Percentiles rank a stretch among this genome's conserved stretches.
phyloP scores from a whole-genome alignment of 2,329 filamentous ascomycete species.

The Teratosphaeria viscida region DNA sequence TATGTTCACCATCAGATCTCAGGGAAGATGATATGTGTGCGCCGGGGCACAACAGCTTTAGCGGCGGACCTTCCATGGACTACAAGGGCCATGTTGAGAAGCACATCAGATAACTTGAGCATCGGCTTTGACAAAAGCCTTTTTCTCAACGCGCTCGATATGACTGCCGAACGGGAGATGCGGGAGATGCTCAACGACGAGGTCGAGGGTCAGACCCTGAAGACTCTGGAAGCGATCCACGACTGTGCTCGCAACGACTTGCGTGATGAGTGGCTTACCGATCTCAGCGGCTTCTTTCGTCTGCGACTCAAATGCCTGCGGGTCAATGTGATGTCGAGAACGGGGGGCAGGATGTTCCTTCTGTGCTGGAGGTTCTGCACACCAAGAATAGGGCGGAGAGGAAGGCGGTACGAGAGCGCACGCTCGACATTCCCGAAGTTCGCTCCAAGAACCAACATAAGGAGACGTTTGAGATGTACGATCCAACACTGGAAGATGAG shows the following conservation, averaged over 20 bases:
- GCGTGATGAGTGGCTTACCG: not conserved
- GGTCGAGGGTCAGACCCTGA: not conserved
- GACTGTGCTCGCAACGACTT: not conserved
- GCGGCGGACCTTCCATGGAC: not conserved
- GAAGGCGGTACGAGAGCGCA: not conserved
- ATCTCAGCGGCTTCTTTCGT: not conserved
- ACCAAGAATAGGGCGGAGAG: not conserved
- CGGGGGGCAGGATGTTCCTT: not conserved
- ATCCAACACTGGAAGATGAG: not conserved
- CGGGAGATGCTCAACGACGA: not conserved
- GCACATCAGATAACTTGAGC: not conserved
- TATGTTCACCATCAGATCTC: not conserved
- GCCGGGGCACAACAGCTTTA: not conserved
- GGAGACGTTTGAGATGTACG: not conserved
- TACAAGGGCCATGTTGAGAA: not conserved
- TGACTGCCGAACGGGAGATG: not conserved
- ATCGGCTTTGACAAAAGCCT: not conserved
- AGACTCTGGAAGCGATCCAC: not conserved
- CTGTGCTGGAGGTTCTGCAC: not conserved
- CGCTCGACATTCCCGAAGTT: not conserved
- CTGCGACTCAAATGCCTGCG: not conserved
- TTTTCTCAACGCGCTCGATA: not conserved
- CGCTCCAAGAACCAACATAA: not conserved
- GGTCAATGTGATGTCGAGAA: not conserved
- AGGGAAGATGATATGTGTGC: not conserved